Conservation (phyloP, 2,329 filamentous ascomycete species). For the Ophiocordyceps camponoti-rufipedis region DNA sequence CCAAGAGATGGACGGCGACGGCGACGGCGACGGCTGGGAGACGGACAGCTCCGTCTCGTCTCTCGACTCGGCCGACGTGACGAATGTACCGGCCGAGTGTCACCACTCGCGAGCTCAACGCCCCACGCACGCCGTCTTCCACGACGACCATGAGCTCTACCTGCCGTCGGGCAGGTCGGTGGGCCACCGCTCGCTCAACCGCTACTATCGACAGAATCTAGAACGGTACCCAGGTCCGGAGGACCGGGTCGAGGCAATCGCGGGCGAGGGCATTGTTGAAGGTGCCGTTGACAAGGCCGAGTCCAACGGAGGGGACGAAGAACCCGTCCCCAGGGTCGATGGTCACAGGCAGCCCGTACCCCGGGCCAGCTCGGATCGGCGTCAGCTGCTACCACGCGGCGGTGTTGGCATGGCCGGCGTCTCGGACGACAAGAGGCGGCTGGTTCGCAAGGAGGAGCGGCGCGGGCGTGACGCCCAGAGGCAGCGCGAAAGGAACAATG, state of each 20-base stretch:
- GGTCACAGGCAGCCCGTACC: conserved; percentile 5
- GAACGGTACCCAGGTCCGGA: conserved; percentile 63
- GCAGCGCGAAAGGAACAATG: conserved; percentile 40
- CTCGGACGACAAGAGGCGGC: conserved; percentile 54
- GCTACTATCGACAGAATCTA: conserved; percentile 87
- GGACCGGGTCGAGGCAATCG: conserved; percentile 52
- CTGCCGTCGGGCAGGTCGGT: conserved; percentile 78
- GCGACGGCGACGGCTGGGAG: conserved; percentile 72
- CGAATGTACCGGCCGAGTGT: conserved; percentile 58
- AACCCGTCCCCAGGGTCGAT: conserved; percentile 9
- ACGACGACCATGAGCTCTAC: conserved; percentile 87
- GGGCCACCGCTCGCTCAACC: conserved; percentile 72
- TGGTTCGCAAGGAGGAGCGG: conserved; percentile 48
- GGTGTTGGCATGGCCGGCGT: conserved; percentile 67
- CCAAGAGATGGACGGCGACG: conserved; percentile 28
- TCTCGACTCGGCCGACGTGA: conserved; percentile 69
- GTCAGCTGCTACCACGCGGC: conserved; percentile 44
- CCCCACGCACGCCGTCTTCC: conserved; percentile 55
- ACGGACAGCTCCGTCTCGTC: conserved; percentile 86
- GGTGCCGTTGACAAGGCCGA: conserved; percentile 3
- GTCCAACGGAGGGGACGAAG: conserved; percentile 16
- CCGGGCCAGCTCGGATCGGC: conserved; percentile 18
- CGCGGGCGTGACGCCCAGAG: conserved; percentile 48
- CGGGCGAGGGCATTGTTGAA: conserved; percentile 27
- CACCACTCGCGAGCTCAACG: conserved; percentile 70